Base-by-base conservation (phyloP, 208 protist genomes). In the Acanthamoeba lenticulata region DNA sequence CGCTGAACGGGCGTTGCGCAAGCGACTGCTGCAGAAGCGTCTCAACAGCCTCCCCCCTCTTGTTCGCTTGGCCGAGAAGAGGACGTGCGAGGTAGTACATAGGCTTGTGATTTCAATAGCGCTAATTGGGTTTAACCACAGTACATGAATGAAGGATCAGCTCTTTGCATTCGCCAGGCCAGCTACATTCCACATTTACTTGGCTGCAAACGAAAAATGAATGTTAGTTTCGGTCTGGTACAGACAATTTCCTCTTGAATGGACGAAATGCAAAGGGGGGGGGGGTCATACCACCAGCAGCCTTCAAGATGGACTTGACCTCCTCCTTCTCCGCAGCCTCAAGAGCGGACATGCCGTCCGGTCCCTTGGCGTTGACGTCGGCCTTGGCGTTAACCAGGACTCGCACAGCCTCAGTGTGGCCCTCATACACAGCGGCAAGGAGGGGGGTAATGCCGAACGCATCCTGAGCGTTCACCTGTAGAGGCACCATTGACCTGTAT, bases 401-500 rank as follows among this genome's bases (percentile, higher is more conserved):
- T 9, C 57, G 90, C 42, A 94, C 90, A 36, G 47, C 79, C 27
- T 32, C 89, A 36, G 47, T 65, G 65, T 96, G 95, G 57, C 52
- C 60, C 91, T 96, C 95, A 55, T 96, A 96, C 0, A 93, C 81
- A 21, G 95, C 93, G 40, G 93, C 93, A 6, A 96, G 90, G 7
- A 96, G 49, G 74, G 95, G 95, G 17, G 95, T 96, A 65, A 96
- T 96, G 44, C 95, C 95, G 88, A 94, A 95, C 3, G 79, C 55
- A 67, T 96, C 95, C 36, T 21, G 15, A 19, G 29, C 24, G 36
- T 96, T 89, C 47, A 93, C 90, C 90, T 93, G 45, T 17, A 9
- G 15, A 9, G 4, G 9, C 7, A 17, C 7, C 60, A 36, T 13
- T 40, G 7, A 72, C 13, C 5, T 36, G 32, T 83, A 34, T n/a